A percentile compares a stretch with the other conserved stretches of the same genome.
These are phyloP conservation scores for Fraxinus cuspidata DNA, from an alignment of 257 asterid species.

Conservation along the genomic window DNA sequence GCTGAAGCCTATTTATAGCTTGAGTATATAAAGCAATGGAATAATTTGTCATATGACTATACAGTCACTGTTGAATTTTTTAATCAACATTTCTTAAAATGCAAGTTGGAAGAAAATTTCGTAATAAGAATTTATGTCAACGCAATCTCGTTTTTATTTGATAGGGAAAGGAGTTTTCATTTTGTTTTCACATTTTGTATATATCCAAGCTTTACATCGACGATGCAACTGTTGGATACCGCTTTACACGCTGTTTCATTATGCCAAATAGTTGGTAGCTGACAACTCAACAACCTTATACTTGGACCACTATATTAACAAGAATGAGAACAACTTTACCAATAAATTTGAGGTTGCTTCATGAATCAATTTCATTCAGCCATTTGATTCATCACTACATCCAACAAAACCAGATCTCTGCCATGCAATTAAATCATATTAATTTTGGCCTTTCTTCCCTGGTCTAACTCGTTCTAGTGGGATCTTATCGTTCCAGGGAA, in stretches of 20 bases:
- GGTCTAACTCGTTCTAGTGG: not conserved
- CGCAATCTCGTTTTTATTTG: not conserved
- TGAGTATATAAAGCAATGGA: not conserved
- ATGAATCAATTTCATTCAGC: not conserved
- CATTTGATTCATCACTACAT: not conserved
- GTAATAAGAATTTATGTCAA: not conserved
- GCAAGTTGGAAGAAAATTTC: slow-evolving; percentile 6
- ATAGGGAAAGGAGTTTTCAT: not conserved
- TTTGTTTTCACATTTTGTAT: not conserved
- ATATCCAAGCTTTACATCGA: not conserved
- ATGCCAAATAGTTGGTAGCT: not conserved
- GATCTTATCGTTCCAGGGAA: not conserved
- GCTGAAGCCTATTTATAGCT: not conserved
- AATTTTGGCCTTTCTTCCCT: not conserved
- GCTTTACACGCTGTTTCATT: not conserved
- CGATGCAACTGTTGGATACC: slow-evolving; percentile 12
- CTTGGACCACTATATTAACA: not conserved
- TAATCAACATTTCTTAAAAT: not conserved
- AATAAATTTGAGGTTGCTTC: not conserved
- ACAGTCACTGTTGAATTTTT: not conserved
- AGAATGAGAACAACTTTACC: not conserved
- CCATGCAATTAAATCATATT: not conserved
- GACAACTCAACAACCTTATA: not conserved
- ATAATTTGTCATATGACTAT: not conserved
- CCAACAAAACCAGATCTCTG: not conserved